Evolutionary conservation across 1,139 yeast genomes (phyloP), one percentile per base, ranked within the genome.

Genomic region (Debaryomyces sp.): DNA sequence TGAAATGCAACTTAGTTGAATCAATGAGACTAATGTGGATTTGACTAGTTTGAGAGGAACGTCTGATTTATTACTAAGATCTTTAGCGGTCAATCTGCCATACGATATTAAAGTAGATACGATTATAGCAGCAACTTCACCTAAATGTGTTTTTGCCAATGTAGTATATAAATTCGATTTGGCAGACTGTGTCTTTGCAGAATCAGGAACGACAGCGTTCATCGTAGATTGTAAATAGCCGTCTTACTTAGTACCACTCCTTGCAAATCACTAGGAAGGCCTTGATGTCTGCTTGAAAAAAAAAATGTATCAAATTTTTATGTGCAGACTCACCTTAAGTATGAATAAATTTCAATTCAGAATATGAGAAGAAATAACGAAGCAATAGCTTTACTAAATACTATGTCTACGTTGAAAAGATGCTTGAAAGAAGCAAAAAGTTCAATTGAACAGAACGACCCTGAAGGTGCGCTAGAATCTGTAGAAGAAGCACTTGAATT

Each of bases 1-100:
- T 22, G 71, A 74, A 18, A 85, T 78, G 62, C 92, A 84, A 52
- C 82, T 78, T 49, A 87, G 68, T 63, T 87, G 94, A 44, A 86
- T 75, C 58, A 87, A 67, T 8, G 88, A 78, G 2, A 85, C 91
- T 44, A 87, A 66, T 0, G 86, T 72, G 32, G 81, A 76, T 53
- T 82, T 84, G 21, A 84, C 77, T 24, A 71, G 64, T 43, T 74
- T 69, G 1, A 68, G 45, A 1, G 80, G 74, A 39, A 84, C 61
- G 18, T 66, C 63, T 5, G 83, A 66, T 45, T 72, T 68, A 13
- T 58, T 59, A 44, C 71, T 60, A 17, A 87, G 56, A 39, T 84
- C 88, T 45, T 63, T 66, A 3, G 81, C 70, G 2, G 78, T 75
- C 39, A 83, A 64, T 54, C 88, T 70, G 6, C 90, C 89, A 57